Percentiles rank a stretch among this genome's conserved stretches.
phyloP scores from a whole-genome alignment of 129 eudicot genomes.

The Helianthus annuus region DNA sequence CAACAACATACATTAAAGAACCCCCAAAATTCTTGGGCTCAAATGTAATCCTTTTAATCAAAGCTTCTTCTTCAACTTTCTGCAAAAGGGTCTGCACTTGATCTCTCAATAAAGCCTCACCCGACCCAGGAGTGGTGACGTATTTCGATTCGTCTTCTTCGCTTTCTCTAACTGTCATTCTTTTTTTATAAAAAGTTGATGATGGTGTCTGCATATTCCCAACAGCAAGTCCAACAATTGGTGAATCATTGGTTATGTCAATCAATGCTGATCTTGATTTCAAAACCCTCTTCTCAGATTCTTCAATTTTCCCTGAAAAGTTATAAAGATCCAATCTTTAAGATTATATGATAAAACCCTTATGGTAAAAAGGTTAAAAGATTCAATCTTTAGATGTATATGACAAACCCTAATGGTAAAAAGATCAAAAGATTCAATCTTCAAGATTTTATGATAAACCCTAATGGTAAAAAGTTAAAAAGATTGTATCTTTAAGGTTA shows the following conservation, averaged over 20 bases:
- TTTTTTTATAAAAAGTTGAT: conserved; percentile 55
- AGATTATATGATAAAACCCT: not conserved
- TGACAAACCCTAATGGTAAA: not conserved
- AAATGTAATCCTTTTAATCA: conserved; percentile 50
- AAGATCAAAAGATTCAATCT: not conserved
- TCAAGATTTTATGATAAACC: too few relatives aligned
- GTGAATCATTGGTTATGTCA: conserved; percentile 93
- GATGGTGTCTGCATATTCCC: conserved; percentile 67
- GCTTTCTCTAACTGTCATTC: not conserved
- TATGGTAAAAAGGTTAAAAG: too few relatives aligned
- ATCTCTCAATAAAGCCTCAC: conserved; percentile 82
- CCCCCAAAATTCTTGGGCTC: conserved; percentile 33
- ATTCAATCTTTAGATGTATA: not conserved
- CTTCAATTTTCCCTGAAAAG: conserved; percentile 52
- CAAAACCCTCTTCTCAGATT: conserved; percentile 42
- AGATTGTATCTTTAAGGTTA: too few relatives aligned
- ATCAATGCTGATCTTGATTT: conserved; percentile 53
- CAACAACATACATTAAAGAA: conserved; percentile 48
- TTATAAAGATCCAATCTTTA: not conserved
- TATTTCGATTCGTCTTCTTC: conserved; percentile 1
- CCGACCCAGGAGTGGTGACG: conserved; percentile 60
- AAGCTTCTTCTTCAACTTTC: conserved; percentile 89
- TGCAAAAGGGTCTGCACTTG: conserved; percentile 83
- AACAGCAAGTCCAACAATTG: conserved; percentile 85
- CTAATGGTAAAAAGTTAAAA: not conserved